phyloP scores from a whole-genome alignment of 805 yeast genomes.

The Candida koratica region DNA sequence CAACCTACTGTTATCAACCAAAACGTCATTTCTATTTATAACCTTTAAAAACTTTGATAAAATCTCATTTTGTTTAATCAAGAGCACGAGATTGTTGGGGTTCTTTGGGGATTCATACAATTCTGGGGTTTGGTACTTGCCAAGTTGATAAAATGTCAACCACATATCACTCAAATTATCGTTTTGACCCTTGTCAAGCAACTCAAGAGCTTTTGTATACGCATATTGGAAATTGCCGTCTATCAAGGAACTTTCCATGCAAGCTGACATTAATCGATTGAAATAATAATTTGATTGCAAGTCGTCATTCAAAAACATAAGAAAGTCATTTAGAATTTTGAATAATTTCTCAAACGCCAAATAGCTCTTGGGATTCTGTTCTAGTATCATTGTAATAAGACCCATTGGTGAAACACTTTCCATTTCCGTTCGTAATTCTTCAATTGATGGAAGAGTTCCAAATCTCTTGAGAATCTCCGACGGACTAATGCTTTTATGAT shows the following conservation, averaged over 20 bases:
- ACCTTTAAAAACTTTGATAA: constrained; percentile 48
- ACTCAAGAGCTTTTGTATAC: constrained; percentile 34
- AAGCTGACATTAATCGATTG: constrained; percentile 39
- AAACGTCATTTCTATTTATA: constrained; percentile 32
- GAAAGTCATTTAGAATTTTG: constrained; percentile 38
- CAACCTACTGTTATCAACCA: constrained; percentile 44
- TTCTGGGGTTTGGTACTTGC: constrained; percentile 42
- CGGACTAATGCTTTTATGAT: constrained; percentile 37
- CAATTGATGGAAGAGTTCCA: constrained; percentile 14
- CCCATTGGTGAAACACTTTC: constrained; percentile 26
- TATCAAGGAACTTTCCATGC: constrained; percentile 65
- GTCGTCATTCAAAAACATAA: constrained; percentile 33
- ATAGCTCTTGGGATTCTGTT: constrained; percentile 52
- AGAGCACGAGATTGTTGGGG: constrained; percentile 17
- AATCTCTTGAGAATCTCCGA: constrained; percentile 28
- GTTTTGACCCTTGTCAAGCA: constrained; percentile 22
- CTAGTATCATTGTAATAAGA: constrained; percentile 44
- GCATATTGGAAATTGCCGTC: constrained; percentile 63
- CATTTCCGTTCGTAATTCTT: constrained; percentile 11
- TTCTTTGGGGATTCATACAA: constrained; percentile 29
- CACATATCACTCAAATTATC: constrained; percentile 42
- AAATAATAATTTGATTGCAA: constrained; percentile 18
- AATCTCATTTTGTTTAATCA: constrained; percentile 51
- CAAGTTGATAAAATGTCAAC: constrained; percentile 73
- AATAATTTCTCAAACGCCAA: constrained; percentile 39